A percentile compares a stretch with the other conserved stretches of the same genome.
Conservation (phyloP, 768 basidiomycete genomes). For the Brasilioporus rufonigricans region DNA sequence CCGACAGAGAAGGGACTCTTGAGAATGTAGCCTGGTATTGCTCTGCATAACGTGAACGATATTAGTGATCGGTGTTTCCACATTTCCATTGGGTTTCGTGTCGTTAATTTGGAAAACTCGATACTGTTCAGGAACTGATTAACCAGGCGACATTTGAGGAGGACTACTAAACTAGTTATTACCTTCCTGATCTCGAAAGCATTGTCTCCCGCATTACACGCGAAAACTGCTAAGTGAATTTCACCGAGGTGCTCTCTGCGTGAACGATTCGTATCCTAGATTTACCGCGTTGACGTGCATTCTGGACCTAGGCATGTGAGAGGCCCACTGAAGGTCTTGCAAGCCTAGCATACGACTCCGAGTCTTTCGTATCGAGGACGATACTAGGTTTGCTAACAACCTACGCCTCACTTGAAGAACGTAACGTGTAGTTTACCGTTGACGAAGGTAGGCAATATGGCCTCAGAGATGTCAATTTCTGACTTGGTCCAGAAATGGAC, state of each 20-base stretch:
- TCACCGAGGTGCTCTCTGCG: conserved; percentile 75
- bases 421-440: conserved; percentile 62
- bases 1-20: conserved; percentile 87
- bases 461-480: conserved; percentile 17
- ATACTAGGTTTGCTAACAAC: conserved; percentile 72
- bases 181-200: conserved; percentile 89
- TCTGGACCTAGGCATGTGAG: conserved; percentile 64
- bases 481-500: conserved; percentile 46
- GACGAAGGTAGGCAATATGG: conserved; percentile 51
- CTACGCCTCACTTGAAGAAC: conserved; percentile 59
- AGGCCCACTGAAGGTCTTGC: conserved; percentile 66
- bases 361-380: conserved; percentile 73
- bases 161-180: conserved; percentile 74
- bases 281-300: conserved; percentile 1
- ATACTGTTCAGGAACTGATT: conserved; percentile 92
- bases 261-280: background rate
- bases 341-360: conserved; percentile 59
- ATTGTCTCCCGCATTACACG: conserved; percentile 94
- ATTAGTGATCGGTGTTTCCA: conserved; percentile 85
- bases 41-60: conserved; percentile 72
- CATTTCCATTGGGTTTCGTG: conserved; percentile 7
- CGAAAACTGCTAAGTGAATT: conserved; percentile 90
- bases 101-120: conserved; percentile 56
- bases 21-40: conserved; percentile 95
- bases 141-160: conserved; percentile 73